These are phyloP conservation scores for Fusarium decemcellulare DNA, from an alignment of 2,329 filamentous ascomycete genomes.

Conservation along the genomic window DNA sequence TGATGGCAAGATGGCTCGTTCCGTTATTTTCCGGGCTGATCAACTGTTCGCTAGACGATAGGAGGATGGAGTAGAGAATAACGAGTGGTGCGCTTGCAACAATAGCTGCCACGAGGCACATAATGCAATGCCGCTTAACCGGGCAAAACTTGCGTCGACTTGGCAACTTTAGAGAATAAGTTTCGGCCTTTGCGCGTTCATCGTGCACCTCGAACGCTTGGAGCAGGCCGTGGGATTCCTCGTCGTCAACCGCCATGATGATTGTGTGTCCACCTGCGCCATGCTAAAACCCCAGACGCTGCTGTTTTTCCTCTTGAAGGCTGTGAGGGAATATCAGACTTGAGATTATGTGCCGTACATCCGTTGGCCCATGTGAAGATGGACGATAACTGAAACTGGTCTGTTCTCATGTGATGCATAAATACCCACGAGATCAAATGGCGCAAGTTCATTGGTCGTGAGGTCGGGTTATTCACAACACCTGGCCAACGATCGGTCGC, in stretches of 20 bases:
- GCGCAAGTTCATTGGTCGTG: not conserved
- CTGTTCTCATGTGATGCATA: not conserved
- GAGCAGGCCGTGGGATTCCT: not conserved
- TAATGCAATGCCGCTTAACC: not conserved
- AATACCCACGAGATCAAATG: constrained; percentile 1
- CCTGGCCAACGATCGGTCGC: constrained; percentile 63
- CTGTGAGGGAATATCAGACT: not conserved
- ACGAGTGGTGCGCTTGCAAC: not conserved
- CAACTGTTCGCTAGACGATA: not conserved
- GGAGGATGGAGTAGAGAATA: not conserved
- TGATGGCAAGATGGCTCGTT: not conserved
- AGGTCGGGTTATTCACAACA: too few species aligned
- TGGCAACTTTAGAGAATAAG: not conserved
- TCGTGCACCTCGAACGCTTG: not conserved
- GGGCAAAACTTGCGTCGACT: not conserved
- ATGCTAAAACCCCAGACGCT: not conserved
- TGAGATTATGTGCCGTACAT: not conserved
- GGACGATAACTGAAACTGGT: not conserved
- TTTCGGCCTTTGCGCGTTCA: not conserved
- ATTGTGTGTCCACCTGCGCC: too few species aligned
- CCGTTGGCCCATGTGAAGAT: not conserved
- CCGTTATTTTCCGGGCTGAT: too few species aligned
- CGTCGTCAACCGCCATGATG: not conserved
- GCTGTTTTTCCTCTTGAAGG: not conserved
- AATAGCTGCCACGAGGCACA: not conserved